A percentile compares a stretch with the other conserved stretches of the same genome.
Evolutionary conservation across 2,329 filamentous ascomycete genomes (phyloP).

Genomic region (Neonectria sp.): DNA sequence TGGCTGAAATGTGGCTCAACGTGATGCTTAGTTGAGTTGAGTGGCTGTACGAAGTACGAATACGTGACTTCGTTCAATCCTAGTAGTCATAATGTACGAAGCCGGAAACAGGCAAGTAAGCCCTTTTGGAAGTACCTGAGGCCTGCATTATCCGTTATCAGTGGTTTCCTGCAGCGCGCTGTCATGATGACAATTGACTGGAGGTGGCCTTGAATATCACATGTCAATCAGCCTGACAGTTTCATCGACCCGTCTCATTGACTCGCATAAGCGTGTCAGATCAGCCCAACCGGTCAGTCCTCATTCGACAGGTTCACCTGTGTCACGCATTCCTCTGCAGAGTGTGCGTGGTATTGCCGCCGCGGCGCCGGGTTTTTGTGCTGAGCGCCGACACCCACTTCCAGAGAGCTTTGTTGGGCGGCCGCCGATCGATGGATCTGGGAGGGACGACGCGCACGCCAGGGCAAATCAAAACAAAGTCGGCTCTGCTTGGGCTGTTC

Average conservation of each 20-base stretch:
- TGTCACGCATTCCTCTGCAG: conserved; percentile 30
- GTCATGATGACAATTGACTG: conserved; percentile 17
- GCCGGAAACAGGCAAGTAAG: background rate
- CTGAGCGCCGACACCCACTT: conserved; percentile 6
- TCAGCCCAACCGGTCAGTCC: conserved; percentile 10
- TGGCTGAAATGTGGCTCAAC: background rate
- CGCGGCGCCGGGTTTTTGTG: conserved; percentile 1
- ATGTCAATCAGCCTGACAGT: conserved; percentile 34
- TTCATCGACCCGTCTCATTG: conserved; percentile 22
- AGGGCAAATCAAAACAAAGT: background rate
- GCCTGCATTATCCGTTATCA: background rate
- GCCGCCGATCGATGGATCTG: conserved; percentile 3
- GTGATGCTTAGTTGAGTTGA: background rate
- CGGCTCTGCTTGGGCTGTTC: background rate
- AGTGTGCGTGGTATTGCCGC: conserved; percentile 25
- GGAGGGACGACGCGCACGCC: background rate
- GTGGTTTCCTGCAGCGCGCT: conserved; percentile 6
- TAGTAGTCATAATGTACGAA: background rate
- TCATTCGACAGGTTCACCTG: conserved; percentile 10
- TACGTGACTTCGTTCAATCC: background rate
- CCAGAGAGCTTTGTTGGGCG: background rate
- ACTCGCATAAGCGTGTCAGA: conserved; percentile 13
- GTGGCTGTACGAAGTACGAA: background rate
- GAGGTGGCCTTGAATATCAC: conserved; percentile 35
- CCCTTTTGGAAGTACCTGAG: background rate